These are phyloP conservation scores for Cercospora sp. DNA, from an alignment of 2,329 filamentous ascomycete species.

Conservation along the genomic window DNA sequence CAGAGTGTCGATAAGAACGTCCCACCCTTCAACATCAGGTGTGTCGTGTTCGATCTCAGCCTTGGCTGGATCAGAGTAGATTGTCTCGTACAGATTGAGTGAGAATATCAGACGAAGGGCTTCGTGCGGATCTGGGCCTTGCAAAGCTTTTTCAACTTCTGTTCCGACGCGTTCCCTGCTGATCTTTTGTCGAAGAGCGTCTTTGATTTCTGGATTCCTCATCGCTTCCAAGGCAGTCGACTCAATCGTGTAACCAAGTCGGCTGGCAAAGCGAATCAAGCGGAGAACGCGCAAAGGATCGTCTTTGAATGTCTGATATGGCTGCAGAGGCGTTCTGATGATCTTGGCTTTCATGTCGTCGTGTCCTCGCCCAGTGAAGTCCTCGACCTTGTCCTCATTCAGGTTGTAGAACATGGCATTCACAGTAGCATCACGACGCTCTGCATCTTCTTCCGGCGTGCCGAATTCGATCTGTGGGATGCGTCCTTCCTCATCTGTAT, in stretches of 20 bases:
- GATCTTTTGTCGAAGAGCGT: constrained; percentile 82
- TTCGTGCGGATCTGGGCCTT: constrained; percentile 64
- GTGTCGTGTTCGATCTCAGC: constrained; percentile 50
- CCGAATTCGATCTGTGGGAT: constrained; percentile 94
- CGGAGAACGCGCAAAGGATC: constrained; percentile 86
- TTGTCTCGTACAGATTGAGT: constrained; percentile 67
- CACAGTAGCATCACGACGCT: constrained; percentile 86
- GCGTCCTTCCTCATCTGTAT: constrained; percentile 74
- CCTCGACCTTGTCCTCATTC: constrained; percentile 75
- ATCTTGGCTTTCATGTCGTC: constrained; percentile 70
- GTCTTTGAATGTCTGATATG: constrained; percentile 89
- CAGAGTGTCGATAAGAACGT: constrained; percentile 64
- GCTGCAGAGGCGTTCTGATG: constrained; percentile 83
- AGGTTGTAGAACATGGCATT: constrained; percentile 97
- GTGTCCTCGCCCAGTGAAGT: constrained; percentile 75
- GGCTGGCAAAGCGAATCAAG: constrained; percentile 85
- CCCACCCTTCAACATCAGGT: constrained; percentile 64
- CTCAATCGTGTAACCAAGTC: constrained; percentile 78
- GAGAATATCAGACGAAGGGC: constrained; percentile 67
- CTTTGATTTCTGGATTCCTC: constrained; percentile 73
- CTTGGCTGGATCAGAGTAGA: constrained; percentile 68
- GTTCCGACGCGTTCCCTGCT: constrained; percentile 85
- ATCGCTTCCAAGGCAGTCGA: constrained; percentile 68
- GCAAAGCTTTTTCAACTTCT: constrained; percentile 90
- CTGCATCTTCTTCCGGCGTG: constrained; percentile 83